phyloP scores from a whole-genome alignment of 1,284 basidiomycete genomes.

The Gymnopus androsaceus region DNA sequence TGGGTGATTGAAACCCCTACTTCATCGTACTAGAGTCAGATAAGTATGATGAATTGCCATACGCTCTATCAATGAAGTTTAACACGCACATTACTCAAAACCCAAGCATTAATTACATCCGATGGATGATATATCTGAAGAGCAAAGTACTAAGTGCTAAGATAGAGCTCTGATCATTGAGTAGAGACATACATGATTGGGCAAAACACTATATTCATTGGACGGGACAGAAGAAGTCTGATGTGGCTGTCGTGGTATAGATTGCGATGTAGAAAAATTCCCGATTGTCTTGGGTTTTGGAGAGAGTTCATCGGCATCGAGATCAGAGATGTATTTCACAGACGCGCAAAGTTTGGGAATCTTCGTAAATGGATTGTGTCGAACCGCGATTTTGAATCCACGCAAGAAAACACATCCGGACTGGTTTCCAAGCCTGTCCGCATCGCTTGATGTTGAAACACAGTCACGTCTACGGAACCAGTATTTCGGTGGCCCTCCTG shows the following conservation, averaged over 20 bases:
- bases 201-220: too few species aligned
- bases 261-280: too few species aligned
- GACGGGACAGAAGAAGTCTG: background rate
- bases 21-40: background rate
- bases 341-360: background rate
- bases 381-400: slow-evolving; percentile 3
- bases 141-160: too few species aligned
- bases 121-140: slow-evolving; percentile 2
- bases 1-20: background rate
- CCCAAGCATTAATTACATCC: slow-evolving; percentile 1
- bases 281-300: background rate
- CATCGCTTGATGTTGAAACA: background rate
- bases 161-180: too few species aligned
- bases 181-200: too few species aligned
- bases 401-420: slow-evolving; percentile 7
- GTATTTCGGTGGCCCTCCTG: background rate
- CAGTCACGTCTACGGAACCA: background rate
- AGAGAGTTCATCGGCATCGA: background rate
- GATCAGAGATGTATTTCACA: background rate
- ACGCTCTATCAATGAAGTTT: too few species aligned
- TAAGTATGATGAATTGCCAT: background rate
- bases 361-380: background rate
- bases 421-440: background rate
- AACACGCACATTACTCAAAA: background rate
- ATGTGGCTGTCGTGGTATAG: background rate